Percentiles rank a stretch among this genome's conserved stretches.
These are phyloP conservation scores for Nadsonia starkeyi-henricii DNA, from an alignment of 1,139 yeast genomes.

Conservation along the genomic window DNA sequence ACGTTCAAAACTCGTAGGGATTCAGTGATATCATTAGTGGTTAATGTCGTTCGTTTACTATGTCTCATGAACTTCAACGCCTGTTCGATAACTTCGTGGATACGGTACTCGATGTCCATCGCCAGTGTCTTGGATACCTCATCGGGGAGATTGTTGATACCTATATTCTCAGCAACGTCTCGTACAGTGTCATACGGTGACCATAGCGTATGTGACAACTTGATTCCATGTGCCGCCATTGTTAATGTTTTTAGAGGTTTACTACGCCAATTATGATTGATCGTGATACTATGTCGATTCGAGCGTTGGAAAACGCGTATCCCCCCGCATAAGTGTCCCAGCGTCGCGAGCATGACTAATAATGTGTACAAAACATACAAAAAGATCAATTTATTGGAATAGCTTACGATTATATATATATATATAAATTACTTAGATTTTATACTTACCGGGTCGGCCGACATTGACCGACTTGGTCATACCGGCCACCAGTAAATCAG, in stretches of 20 bases:
- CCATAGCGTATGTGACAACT: slow-evolving; percentile 85
- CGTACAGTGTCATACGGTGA: slow-evolving; percentile 94
- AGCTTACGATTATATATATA: background rate
- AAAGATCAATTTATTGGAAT: slow-evolving; percentile 15
- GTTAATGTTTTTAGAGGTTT: too few species aligned
- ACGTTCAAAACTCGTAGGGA: slow-evolving; percentile 78
- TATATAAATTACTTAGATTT: slow-evolving; percentile 1
- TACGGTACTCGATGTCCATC: slow-evolving; percentile 96
- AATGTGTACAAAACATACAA: slow-evolving; percentile 11
- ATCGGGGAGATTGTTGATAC: slow-evolving; percentile 64
- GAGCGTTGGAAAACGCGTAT: too few species aligned
- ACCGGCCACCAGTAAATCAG: slow-evolving; percentile 2
- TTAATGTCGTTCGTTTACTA: slow-evolving; percentile 67
- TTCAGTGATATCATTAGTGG: slow-evolving; percentile 68
- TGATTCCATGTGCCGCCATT: slow-evolving; percentile 20
- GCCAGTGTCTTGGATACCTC: slow-evolving; percentile 92
- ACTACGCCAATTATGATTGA: too few species aligned
- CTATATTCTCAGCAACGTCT: slow-evolving; percentile 89
- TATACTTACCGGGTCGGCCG: background rate
- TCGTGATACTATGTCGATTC: too few species aligned
- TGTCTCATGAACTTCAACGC: slow-evolving; percentile 95
- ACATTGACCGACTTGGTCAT: slow-evolving; percentile 1
- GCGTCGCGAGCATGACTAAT: background rate
- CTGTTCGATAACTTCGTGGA: slow-evolving; percentile 88
- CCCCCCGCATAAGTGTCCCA: too few species aligned